Evolutionary conservation across 2,329 filamentous ascomycete species (phyloP).

Genomic region (Meredithiella fracta): DNA sequence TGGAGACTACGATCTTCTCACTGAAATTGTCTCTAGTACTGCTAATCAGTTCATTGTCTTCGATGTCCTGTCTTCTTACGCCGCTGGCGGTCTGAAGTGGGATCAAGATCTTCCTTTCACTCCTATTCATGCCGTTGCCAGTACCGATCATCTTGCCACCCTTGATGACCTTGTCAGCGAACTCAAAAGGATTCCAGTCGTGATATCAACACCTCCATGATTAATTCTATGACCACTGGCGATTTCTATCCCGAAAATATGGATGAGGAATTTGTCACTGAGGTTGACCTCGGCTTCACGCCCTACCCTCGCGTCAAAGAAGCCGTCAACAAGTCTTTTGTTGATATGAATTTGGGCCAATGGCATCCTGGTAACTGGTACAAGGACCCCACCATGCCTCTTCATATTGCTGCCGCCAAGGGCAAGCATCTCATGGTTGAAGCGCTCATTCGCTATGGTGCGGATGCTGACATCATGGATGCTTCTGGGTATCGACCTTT

Average conservation of each 20-base stretch:
- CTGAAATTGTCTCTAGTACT: neutral
- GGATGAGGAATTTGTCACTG: neutral
- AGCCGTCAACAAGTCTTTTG: neutral
- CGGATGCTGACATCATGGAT: slow-evolving; percentile 1
- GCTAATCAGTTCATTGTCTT: neutral
- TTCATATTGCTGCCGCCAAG: slow-evolving; percentile 6
- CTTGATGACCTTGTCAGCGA: neutral
- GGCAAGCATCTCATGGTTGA: neutral
- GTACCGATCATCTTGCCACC: neutral
- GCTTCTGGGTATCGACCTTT: neutral
- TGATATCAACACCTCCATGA: neutral
- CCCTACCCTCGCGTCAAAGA: neutral
- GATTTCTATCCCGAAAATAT: neutral
- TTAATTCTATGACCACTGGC: neutral
- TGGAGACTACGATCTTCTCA: neutral
- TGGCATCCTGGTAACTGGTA: neutral
- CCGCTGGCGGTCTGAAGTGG: neutral
- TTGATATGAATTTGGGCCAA: neutral
- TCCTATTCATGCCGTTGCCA: neutral
- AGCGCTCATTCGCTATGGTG: slow-evolving; percentile 3
- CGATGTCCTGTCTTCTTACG: neutral
- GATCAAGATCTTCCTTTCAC: neutral
- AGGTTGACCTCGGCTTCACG: neutral
- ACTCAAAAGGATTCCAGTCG: neutral
- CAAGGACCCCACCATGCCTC: neutral